Base-by-base conservation (phyloP, 2,329 filamentous ascomycete species). In the Fusarium pseudograminearum region DNA sequence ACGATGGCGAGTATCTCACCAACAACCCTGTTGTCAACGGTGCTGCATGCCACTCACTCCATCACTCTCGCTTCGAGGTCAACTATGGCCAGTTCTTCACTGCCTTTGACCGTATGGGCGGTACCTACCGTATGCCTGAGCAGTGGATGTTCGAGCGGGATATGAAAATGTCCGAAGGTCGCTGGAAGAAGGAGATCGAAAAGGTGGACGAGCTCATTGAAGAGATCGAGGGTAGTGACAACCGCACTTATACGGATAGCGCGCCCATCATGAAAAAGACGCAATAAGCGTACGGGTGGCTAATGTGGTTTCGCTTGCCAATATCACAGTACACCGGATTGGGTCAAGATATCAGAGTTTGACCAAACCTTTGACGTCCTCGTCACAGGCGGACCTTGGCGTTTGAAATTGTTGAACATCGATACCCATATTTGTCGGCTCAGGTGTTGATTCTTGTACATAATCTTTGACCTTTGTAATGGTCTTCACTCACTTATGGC, bases 81-180 rank as follows among this genome's bases (percentile, higher is more conserved):
- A 98, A 97, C 83, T 98, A 97, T 76, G 94, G 94, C 61, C 94
- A 98, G 80, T 98, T 94, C 83, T 96, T 93, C 18, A 97, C 94
- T 1, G 84, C 96, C 22, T 97, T 94, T 91, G 94, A 98, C 80
- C 90, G 94, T 55, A 81, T 97, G 22, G 93, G 93, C 57, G 92
- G 91, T 62, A 97, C 92, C 77, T 98, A 97, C 84, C 87, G 93
- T 74, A 89, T 91, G 83, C 94, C 94, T 22, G 95, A 96, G 73
- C 87, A 90, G 59, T 93, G 94, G 81, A 87, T 97, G 72, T 98
- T 97, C 83, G 83, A 90, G 74, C 91, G 90, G 78, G 91, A 96
- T 78, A 89, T 88, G 74, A 97, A 97, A 85, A 94, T 96, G 91
- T 91, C 88, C 69, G 83, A 92, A 75, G 86, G 85, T 65, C 91